Conservation (phyloP, 106 monocot species). For the Dendrobium huoshanense region DNA sequence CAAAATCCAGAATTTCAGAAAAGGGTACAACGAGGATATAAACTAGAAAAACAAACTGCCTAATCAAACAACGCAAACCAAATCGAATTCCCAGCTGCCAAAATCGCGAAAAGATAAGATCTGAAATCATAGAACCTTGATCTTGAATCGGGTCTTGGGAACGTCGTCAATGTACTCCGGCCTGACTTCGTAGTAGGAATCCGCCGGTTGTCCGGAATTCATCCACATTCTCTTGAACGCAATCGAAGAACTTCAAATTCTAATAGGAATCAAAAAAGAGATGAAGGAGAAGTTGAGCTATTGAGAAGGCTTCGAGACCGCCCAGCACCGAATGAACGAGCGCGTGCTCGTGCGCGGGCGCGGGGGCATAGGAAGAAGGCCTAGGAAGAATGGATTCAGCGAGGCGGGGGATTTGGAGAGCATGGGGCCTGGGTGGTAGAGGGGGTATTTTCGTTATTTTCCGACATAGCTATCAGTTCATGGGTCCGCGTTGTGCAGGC, state of each 20-base stretch:
- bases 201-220: conserved; percentile 31
- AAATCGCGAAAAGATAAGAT: neutral
- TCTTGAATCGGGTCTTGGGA: conserved; percentile 66
- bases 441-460: neutral
- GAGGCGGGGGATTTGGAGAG: neutral
- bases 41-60: neutral
- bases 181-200: conserved; percentile 51
- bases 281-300: neutral
- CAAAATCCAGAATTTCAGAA: neutral
- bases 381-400: neutral
- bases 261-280: neutral
- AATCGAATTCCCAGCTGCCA: neutral
- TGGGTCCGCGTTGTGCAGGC: neutral
- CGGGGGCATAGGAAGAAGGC: neutral
- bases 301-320: neutral
- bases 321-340: neutral
- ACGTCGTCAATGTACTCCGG: conserved; percentile 56
- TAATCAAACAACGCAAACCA: neutral
- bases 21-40: neutral
- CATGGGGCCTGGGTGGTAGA: neutral
- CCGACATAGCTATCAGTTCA: neutral
- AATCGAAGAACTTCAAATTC: neutral
- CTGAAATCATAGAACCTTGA: conserved; percentile 31
- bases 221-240: conserved; percentile 35
- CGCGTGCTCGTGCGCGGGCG: neutral